Conservation (phyloP, 2,329 filamentous ascomycete genomes). For the Podosphaera fusca region DNA sequence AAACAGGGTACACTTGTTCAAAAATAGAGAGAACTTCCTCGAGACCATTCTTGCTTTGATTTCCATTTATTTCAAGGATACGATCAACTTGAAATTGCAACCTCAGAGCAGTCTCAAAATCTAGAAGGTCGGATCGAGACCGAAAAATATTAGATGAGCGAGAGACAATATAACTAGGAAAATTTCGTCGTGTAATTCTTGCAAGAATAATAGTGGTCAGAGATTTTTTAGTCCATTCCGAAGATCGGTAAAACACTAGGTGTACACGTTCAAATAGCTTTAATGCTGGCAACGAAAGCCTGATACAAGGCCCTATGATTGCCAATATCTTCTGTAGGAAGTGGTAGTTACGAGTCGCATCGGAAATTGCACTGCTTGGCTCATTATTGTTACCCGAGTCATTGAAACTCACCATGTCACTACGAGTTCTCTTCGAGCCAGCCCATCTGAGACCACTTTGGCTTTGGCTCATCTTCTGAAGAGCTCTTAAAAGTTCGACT, state of each 20-base stretch:
- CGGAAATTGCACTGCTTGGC: constrained; percentile 13
- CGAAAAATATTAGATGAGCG: constrained; percentile 75
- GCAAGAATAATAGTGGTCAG: constrained; percentile 85
- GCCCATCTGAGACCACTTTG: constrained; percentile 55
- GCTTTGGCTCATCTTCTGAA: constrained; percentile 48
- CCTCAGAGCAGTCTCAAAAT: constrained; percentile 72
- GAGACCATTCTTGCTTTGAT: constrained; percentile 39
- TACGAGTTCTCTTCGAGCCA: constrained; percentile 32
- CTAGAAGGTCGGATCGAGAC: constrained; percentile 50
- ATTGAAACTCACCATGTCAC: constrained; percentile 3
- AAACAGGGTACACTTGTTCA: constrained; percentile 55
- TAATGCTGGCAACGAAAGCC: constrained; percentile 47
- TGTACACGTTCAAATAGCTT: constrained; percentile 86
- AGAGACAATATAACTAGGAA: constrained; percentile 75
- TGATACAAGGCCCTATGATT: constrained; percentile 61
- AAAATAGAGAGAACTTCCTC: constrained; percentile 49
- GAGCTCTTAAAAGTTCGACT: constrained; percentile 47
- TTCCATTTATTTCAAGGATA: constrained; percentile 58
- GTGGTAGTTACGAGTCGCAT: constrained; percentile 42
- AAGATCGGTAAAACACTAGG: constrained; percentile 85
- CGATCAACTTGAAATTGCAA: constrained; percentile 64
- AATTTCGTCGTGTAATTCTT: constrained; percentile 69
- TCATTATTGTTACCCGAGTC: constrained; percentile 1
- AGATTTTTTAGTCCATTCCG: constrained; percentile 93
- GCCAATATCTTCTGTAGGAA: constrained; percentile 57